Percentiles rank a stretch among this genome's conserved stretches.
Evolutionary conservation across 2,329 filamentous ascomycete genomes (phyloP).

Genomic region (Aureobasidium subglaciale): DNA sequence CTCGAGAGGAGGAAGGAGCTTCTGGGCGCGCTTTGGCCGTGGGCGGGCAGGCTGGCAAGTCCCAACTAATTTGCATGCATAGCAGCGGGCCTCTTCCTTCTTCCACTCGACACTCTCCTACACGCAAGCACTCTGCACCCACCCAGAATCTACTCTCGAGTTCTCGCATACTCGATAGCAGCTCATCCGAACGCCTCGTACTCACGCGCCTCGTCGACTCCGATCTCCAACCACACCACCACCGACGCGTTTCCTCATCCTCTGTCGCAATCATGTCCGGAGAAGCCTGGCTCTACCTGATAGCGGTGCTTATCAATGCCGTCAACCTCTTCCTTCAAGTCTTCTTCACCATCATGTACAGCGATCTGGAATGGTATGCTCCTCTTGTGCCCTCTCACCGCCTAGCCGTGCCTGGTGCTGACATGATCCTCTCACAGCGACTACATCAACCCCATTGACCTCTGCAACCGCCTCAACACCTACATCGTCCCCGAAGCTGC

Average conservation of each 20-base stretch:
- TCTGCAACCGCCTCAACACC: constrained; percentile 99
- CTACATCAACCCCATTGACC: constrained; percentile 99
- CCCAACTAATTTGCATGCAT: constrained; percentile 7
- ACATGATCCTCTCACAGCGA: constrained; percentile 52
- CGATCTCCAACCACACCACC: background rate
- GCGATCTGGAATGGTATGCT: constrained; percentile 92
- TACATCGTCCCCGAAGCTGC: constrained; percentile 99
- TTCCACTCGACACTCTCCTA: background rate
- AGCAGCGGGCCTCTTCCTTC: background rate
- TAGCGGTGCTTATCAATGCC: constrained; percentile 98
- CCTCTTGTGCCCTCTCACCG: background rate
- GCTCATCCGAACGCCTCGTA: background rate
- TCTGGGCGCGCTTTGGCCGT: background rate
- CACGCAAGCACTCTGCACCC: background rate
- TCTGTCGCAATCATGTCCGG: constrained; percentile 29
- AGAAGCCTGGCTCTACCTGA: constrained; percentile 68
- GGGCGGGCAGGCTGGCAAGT: constrained; percentile 1
- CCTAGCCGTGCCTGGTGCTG: constrained; percentile 2
- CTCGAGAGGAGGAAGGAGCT: background rate
- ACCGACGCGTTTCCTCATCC: constrained; percentile 2
- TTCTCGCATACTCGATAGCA: background rate
- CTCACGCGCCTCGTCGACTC: background rate
- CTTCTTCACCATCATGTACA: constrained; percentile 99
- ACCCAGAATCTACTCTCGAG: background rate
- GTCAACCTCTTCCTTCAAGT: constrained; percentile 99